Conservation (phyloP, 768 basidiomycete species). For the Termitomyces sp. region DNA sequence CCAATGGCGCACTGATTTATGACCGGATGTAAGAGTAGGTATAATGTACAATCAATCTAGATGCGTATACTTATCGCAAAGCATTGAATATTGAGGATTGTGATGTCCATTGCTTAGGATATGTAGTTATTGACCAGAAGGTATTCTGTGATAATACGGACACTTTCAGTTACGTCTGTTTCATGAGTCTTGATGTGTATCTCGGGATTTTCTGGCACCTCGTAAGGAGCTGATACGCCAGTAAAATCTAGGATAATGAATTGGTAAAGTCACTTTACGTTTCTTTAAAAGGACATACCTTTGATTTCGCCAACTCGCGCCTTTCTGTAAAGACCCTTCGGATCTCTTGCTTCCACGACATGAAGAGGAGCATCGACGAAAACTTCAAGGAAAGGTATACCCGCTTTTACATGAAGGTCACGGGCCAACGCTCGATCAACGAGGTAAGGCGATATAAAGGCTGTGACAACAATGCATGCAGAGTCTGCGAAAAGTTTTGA, state of each 20-base stretch:
- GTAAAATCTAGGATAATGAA: slow-evolving; percentile 77
- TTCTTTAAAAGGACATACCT: slow-evolving; percentile 47
- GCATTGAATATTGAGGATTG: neutral
- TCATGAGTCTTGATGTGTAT: slow-evolving; percentile 90
- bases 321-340: slow-evolving; percentile 97
- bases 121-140: slow-evolving; percentile 67
- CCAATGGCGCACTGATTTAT: neutral
- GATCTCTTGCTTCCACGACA: slow-evolving; percentile 90
- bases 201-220: slow-evolving; percentile 81
- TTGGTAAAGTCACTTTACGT: neutral
- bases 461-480: slow-evolving; percentile 83
- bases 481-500: slow-evolving; percentile 92
- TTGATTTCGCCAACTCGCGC: slow-evolving; percentile 94
- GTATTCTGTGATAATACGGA: slow-evolving; percentile 77
- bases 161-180: slow-evolving; percentile 73
- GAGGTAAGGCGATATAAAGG: slow-evolving; percentile 98
- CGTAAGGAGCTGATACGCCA: slow-evolving; percentile 96
- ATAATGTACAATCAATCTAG: slow-evolving; percentile 13
- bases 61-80: slow-evolving; percentile 1
- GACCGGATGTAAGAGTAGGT: slow-evolving; percentile 13
- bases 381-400: slow-evolving; percentile 88
- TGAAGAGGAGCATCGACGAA: slow-evolving; percentile 90
- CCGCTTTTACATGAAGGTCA: slow-evolving; percentile 70
- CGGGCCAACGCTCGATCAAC: slow-evolving; percentile 84
- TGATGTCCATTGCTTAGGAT: slow-evolving; percentile 12